Percentiles rank a stretch among this genome's conserved stretches.
Conservation (phyloP, 306 rosid species). For the Astragalus membranaceus region DNA sequence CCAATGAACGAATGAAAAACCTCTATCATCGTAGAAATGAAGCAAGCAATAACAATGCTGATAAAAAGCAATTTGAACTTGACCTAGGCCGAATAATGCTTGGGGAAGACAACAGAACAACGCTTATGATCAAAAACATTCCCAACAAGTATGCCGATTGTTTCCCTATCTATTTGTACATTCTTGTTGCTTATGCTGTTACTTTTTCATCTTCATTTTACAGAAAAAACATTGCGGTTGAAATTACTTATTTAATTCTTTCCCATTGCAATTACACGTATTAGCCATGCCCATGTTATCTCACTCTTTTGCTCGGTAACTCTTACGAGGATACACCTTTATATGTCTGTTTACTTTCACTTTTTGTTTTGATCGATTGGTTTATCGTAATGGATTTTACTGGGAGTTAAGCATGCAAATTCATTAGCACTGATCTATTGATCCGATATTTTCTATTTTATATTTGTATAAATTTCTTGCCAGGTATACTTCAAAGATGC, state of each 20-base stretch:
- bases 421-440: neutral
- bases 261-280: neutral
- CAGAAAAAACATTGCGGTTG: neutral
- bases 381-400: neutral
- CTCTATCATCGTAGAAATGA: constrained; percentile 69
- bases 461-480: constrained; percentile 12
- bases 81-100: constrained; percentile 57
- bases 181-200: constrained; percentile 8
- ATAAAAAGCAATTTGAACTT: constrained; percentile 72
- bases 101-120: constrained; percentile 72
- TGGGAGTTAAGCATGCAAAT: neutral
- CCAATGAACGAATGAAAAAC: constrained; percentile 65
- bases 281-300: neutral
- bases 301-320: constrained; percentile 6
- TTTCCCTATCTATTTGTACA: neutral
- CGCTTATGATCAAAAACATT: constrained; percentile 81
- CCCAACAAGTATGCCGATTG: constrained; percentile 66
- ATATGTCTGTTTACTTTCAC: neutral
- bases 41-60: constrained; percentile 49
- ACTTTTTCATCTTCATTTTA: constrained; percentile 12
- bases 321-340: neutral
- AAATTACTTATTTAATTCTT: constrained; percentile 12
- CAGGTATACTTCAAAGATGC: constrained; percentile 92
- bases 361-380: neutral
- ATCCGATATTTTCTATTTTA: neutral